These are phyloP conservation scores for Chlorella variabilis DNA, from an alignment of 163 green algal species.

Conservation along the genomic window DNA sequence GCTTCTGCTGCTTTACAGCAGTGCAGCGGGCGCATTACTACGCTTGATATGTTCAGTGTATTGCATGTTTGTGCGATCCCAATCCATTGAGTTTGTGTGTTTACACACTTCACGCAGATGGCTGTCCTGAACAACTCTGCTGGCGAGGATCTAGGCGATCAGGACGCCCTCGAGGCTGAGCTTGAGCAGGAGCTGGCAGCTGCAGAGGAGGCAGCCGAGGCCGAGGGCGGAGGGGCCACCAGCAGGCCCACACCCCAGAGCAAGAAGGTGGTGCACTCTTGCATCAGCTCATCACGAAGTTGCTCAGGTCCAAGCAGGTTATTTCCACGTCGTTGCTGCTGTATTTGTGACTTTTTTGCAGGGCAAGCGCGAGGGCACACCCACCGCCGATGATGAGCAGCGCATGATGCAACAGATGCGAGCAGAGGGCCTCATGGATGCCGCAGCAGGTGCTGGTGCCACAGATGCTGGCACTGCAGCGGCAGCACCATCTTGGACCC, in stretches of 20 bases:
- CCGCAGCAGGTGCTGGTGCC: background rate
- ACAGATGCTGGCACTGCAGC: background rate
- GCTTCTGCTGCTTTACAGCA: too few species aligned
- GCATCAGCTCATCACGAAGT: too few species aligned
- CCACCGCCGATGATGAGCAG: slow-evolving; percentile 43
- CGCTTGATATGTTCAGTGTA: too few species aligned
- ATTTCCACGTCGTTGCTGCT: too few species aligned
- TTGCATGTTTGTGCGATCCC: too few species aligned
- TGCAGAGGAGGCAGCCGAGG: slow-evolving; percentile 32
- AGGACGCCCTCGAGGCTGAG: slow-evolving; percentile 46
- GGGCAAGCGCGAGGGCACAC: slow-evolving; percentile 16
- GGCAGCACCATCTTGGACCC: background rate
- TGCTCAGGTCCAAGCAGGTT: too few species aligned
- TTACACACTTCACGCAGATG: slow-evolving; percentile 30
- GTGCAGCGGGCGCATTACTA: too few species aligned
- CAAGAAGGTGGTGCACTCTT: slow-evolving; percentile 29
- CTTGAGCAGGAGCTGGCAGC: slow-evolving; percentile 41
- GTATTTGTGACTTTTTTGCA: background rate
- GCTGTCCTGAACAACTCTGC: slow-evolving; percentile 43
- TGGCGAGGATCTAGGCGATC: slow-evolving; percentile 42
- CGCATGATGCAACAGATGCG: slow-evolving; percentile 50
- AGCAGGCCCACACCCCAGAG: background rate
- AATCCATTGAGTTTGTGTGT: too few species aligned
- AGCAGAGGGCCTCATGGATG: slow-evolving; percentile 39
- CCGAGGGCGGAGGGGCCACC: background rate